Base-by-base conservation (phyloP, 441 rosid species). In the Aquilaria agallochum region DNA sequence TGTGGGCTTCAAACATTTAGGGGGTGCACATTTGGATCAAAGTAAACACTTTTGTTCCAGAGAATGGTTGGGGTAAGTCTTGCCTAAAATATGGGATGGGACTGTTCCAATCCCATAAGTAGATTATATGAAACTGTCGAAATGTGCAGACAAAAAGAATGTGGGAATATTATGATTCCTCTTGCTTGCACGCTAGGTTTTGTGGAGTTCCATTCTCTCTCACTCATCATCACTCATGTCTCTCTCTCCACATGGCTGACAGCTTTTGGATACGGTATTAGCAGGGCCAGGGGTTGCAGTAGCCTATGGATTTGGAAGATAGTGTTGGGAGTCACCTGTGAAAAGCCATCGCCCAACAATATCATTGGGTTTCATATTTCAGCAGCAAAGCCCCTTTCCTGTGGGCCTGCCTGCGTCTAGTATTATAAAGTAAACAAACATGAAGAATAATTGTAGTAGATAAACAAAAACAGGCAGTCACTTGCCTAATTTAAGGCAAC, bases 121-220 rank as follows among this genome's bases (percentile, higher is more conserved):
- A 36, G 42, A 8, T 5, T 8, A 36, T 36, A 40, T 40, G 45
- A 40, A 40, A 40, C 27, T 20, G 27, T 20, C 48, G 36, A 54
- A 47, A 54, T 58, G 59, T 34, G 45, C 47, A 71, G 78, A 60
- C 73, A 67, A 71, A 64, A 65, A 14, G 65, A 66, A 62, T 65
- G 47, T 13, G 50, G 70, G 76, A 60, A 65, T 63, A 59, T 54
- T 44, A 70, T 78, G 51, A 74, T 71, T 63, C 61, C 40, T 63
- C 67, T 82, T 76, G 77, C 87, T 85, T 82, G 86, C 84, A 78
- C 76, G 81, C 76, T 64, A 80, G 74, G 86, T 79, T 79, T 65
- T 55, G 74, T 72, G 60, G 44, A 15, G 50, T 53, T 55, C 55
- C 42, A 47, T 46, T 62, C 52, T 46, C 45, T 55, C 63, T 66